phyloP scores from a whole-genome alignment of 2,329 filamentous ascomycete genomes.

The Pezicula carpinea region DNA sequence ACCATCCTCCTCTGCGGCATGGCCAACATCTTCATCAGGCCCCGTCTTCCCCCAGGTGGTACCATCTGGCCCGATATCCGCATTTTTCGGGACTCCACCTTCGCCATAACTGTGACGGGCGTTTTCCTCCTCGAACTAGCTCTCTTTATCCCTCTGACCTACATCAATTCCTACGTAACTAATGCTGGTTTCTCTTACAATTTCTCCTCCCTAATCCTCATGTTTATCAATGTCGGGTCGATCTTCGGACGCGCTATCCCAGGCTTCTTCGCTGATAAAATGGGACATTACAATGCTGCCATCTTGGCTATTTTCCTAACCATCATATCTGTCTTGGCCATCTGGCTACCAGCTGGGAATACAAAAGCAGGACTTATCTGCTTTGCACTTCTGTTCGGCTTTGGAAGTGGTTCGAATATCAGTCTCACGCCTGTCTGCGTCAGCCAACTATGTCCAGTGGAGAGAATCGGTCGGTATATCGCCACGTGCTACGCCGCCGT shows the following conservation, averaged over 20 bases:
- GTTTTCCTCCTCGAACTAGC: conserved; percentile 71
- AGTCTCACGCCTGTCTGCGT: conserved; percentile 81
- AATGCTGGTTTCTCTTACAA: conserved; percentile 54
- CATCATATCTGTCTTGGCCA: conserved; percentile 57
- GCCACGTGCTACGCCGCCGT: conserved; percentile 82
- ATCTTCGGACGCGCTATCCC: conserved; percentile 13
- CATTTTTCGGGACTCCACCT: background rate
- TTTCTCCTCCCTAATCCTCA: conserved; percentile 73
- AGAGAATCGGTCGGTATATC: conserved; percentile 79
- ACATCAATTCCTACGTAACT: conserved; percentile 71
- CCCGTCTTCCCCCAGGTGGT: conserved; percentile 1
- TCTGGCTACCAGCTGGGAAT: conserved; percentile 68
- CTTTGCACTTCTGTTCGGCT: conserved; percentile 74
- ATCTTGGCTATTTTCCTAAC: conserved; percentile 61
- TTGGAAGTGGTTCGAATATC: conserved; percentile 76
- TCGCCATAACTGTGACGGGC: background rate
- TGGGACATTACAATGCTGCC: conserved; percentile 32
- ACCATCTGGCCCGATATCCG: conserved; percentile 1
- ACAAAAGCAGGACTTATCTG: conserved; percentile 60
- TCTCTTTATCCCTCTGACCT: conserved; percentile 74
- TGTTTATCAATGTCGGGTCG: conserved; percentile 43
- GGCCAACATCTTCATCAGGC: background rate
- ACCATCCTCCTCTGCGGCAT: conserved; percentile 28
- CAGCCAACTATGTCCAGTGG: conserved; percentile 72
- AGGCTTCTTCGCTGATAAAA: conserved; percentile 10